Base-by-base conservation (phyloP, 768 basidiomycete species). In the Lactifluus pinguis region DNA sequence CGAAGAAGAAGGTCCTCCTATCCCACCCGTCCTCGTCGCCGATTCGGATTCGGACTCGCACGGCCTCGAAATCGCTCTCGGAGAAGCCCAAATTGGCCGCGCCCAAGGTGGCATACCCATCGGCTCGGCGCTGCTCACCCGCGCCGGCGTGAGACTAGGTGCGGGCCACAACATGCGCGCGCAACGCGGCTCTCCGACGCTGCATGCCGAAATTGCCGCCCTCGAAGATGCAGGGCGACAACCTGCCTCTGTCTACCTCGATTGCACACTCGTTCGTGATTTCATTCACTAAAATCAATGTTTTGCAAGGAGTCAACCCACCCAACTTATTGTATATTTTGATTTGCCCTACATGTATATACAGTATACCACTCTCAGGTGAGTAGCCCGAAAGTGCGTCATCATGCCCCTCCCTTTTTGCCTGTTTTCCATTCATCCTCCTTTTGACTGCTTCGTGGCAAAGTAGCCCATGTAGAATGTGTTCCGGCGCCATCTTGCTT, bases 21-120 rank as follows among this genome's bases (percentile, higher is more conserved):
- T 47, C 45, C n/a, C 45, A 11, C 10, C 10, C 9, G 10, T 45
- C 19, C 4, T 3, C 21, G 19, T 3, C 7, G 8, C 17, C 8
- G 8, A 1, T 4, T 3, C 2, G 19, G 41, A 42, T 13, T 7
- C 6, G 42, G 72, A 75, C 61, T 67, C 55, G 1, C 63, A 75
- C 36, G 75, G 74, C 39, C 63, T 75, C 30, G 60, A 68, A 29
- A 68, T 67, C 6, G 76, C 76, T 4, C 61, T 74, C 51, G 67
- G 62, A 3, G 76, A 84, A 63, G 84, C 81, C 0, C 68, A 68
- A 36, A 75, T 76, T 53, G 77, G 82, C 57, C 75, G 75, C 44
- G 66, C 59, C 0, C 78, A 85, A 61, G 81, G 83, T 1, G 84
- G 85, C 0, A 74, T 85, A n/a, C 83, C 84, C 11, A 86, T 86